A percentile compares a stretch with the other conserved stretches of the same genome.
These are phyloP conservation scores for Helenozyma rhizophorensis DNA, from an alignment of 805 yeast species.

Conservation along the genomic window DNA sequence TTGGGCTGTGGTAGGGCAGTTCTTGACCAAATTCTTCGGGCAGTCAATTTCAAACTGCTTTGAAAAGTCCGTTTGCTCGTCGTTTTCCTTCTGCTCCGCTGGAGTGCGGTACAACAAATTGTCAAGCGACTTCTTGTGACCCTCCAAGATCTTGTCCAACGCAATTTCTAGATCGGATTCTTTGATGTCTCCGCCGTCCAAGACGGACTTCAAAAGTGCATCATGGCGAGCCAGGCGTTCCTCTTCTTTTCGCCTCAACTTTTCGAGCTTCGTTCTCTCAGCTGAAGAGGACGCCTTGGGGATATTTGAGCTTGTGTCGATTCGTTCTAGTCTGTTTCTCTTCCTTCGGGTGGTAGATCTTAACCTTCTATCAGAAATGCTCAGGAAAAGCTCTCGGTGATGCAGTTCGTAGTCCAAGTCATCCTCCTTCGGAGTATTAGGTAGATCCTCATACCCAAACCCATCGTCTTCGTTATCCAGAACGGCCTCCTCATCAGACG, in stretches of 20 bases:
- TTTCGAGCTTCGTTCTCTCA: too few relatives aligned
- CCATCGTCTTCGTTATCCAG: constrained; percentile 11
- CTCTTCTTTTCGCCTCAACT: constrained; percentile 1
- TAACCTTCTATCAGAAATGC: too few relatives aligned
- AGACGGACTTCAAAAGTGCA: constrained; percentile 22
- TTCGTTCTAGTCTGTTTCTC: too few relatives aligned
- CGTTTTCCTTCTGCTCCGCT: constrained; percentile 14
- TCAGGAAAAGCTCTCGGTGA: not conserved
- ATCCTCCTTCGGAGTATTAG: constrained; percentile 6
- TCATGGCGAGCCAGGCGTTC: constrained; percentile 11
- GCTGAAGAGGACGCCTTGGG: too few relatives aligned
- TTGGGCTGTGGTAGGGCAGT: constrained; percentile 55
- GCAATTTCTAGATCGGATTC: constrained; percentile 20
- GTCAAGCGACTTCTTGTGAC: constrained; percentile 19
- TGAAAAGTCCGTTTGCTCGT: constrained; percentile 11
- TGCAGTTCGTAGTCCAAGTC: constrained; percentile 10
- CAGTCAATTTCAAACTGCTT: constrained; percentile 23
- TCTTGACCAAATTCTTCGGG: constrained; percentile 46
- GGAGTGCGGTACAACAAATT: constrained; percentile 16
- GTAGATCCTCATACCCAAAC: constrained; percentile 10
- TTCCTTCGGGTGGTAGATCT: too few relatives aligned
- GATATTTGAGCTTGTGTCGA: too few relatives aligned
- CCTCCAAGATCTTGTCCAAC: constrained; percentile 12
- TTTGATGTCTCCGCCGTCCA: constrained; percentile 28
- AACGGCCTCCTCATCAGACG: constrained; percentile 7